phyloP scores from a whole-genome alignment of 371 early-diverging fungal genomes.

The Mortierella sp. region DNA sequence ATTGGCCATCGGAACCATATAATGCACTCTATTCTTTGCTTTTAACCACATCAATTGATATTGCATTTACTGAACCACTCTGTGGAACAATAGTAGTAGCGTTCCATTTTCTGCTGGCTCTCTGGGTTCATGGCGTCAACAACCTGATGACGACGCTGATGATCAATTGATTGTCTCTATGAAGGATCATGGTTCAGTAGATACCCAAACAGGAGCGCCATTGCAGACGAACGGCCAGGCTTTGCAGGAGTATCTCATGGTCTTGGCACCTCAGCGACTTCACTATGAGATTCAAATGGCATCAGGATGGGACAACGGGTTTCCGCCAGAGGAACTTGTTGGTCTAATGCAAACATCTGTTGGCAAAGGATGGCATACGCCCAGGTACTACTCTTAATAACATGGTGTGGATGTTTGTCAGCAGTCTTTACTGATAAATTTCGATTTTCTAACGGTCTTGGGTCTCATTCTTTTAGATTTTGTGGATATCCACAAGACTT shows the following conservation, averaged over 20 bases:
- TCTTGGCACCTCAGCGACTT: conserved; percentile 55
- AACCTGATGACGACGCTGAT: conserved; percentile 30
- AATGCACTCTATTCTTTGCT: too few relatives aligned
- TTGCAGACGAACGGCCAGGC: conserved; percentile 42
- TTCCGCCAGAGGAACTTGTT: conserved; percentile 63
- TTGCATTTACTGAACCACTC: not conserved
- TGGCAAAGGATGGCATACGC: conserved; percentile 72
- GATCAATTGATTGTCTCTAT: conserved; percentile 45
- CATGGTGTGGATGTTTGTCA: not conserved
- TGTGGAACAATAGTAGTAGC: conserved; percentile 14
- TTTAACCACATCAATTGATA: not conserved
- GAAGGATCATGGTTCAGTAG: conserved; percentile 19
- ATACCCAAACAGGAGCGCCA: conserved; percentile 26
- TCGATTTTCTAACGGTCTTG: not conserved
- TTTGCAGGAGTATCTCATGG: conserved; percentile 54
- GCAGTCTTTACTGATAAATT: not conserved
- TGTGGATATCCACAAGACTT: conserved; percentile 80
- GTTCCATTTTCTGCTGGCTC: conserved; percentile 45
- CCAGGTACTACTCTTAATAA: conserved; percentile 52
- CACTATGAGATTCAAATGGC: conserved; percentile 62
- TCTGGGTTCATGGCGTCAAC: conserved; percentile 37
- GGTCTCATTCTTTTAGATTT: conserved; percentile 61
- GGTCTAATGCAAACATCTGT: conserved; percentile 56
- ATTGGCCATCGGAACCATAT: too few relatives aligned
- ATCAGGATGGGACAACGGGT: conserved; percentile 67